Evolutionary conservation across 2,329 filamentous ascomycete genomes (phyloP), one percentile per base, ranked within the genome.

Genomic region (Apiospora koreana): DNA sequence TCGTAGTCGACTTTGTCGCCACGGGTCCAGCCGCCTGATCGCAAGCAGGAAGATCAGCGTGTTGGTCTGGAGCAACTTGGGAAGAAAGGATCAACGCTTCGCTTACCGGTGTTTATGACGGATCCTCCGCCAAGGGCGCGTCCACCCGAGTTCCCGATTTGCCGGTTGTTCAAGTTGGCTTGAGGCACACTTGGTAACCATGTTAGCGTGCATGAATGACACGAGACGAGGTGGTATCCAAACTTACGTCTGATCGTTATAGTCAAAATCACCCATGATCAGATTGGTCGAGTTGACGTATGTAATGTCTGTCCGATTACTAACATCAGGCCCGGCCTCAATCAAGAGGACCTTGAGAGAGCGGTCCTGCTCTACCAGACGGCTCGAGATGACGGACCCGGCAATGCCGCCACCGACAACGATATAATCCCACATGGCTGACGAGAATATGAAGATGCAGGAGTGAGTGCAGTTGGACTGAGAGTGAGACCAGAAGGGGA

Each of bases 1-100:
- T 78, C 72, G 35, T 79, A 78, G 43, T 78, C 76, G 18, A 74
- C 71, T 9, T 74, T 72, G 48, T 76, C 75, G 16, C 69, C 77
- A 16, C 73, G 76, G 9, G 74, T 65, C 77, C 75, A 78, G 38
- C 75, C 75, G 6, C 77, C 77, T 46, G 76, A 58, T 18, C 41
- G 2, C 41, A 43, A 16, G 14, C 1, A 43, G 6, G 9, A 58
- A 8, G 28, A 35, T 31, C 31, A 28, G 16, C 18, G 2, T 9
- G 50, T 21, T 7, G n/a, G 8, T 18, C 18, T 1, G 16, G 25
- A 21, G 1, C 16, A 10, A 18, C 2, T 28, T 21, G 9, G 18
- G 10, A 21, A 8, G 14, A 4, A 8, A 8, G 18, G 18, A n/a
- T 41, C 41, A 43, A 43, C 41, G 16, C 1, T 42, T 43, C 38